phyloP scores from a whole-genome alignment of 768 basidiomycete genomes.

The Inosperma sp. region DNA sequence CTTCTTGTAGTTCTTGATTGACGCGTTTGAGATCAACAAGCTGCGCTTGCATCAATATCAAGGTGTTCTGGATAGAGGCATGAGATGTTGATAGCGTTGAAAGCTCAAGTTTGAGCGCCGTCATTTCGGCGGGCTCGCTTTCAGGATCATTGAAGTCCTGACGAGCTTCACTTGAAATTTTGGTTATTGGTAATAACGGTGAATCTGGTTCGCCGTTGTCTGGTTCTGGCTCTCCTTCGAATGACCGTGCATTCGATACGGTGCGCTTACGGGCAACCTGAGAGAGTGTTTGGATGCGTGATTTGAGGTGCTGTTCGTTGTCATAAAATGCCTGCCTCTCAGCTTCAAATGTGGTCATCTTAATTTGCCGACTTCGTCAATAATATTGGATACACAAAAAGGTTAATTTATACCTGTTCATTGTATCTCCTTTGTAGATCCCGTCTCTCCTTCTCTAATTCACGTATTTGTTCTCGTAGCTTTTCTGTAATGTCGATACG shows the following conservation, averaged over 20 bases:
- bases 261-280: constrained; percentile 54
- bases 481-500: constrained; percentile 82
- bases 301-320: constrained; percentile 90
- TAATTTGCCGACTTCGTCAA: constrained; percentile 15
- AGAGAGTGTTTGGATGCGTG: constrained; percentile 76
- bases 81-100: constrained; percentile 85
- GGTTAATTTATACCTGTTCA: constrained; percentile 60
- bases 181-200: constrained; percentile 14
- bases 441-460: constrained; percentile 85
- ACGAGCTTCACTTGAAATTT: constrained; percentile 14
- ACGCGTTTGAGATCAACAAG: constrained; percentile 83
- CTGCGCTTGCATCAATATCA: constrained; percentile 80
- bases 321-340: constrained; percentile 92
- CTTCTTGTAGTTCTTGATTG: constrained; percentile 86
- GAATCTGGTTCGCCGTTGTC: constrained; percentile 24
- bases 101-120: constrained; percentile 74
- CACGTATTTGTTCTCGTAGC: constrained; percentile 72
- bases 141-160: constrained; percentile 61
- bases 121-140: constrained; percentile 83
- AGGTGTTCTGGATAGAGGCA: constrained; percentile 74
- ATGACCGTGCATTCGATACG: constrained; percentile 29
- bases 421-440: constrained; percentile 80
- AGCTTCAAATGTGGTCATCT: constrained; percentile 87
- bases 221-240: constrained; percentile 41
- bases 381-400: constrained; percentile 7